phyloP scores from a whole-genome alignment of 2,329 filamentous ascomycete genomes.

The Fusarium hostae region DNA sequence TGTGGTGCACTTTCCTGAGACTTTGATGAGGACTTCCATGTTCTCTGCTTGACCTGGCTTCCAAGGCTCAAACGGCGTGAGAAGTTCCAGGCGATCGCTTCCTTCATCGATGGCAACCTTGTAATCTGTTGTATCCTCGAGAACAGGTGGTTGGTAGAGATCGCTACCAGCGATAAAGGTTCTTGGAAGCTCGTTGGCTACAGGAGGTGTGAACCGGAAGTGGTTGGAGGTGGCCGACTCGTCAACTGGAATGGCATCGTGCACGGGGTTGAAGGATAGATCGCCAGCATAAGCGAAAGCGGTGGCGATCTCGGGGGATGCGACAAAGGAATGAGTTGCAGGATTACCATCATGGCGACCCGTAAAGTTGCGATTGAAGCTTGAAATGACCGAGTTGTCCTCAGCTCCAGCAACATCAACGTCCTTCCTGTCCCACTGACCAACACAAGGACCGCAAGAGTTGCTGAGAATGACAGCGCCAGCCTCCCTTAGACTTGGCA shows the following conservation, averaged over 20 bases:
- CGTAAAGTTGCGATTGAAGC: constrained; percentile 65
- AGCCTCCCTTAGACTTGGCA: constrained; percentile 94
- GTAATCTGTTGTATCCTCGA: background rate
- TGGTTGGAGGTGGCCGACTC: constrained; percentile 54
- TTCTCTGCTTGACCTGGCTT: constrained; percentile 67
- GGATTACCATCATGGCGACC: constrained; percentile 53
- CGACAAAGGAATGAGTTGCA: constrained; percentile 67
- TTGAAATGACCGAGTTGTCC: constrained; percentile 90
- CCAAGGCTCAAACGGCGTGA: constrained; percentile 45
- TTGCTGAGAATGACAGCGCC: constrained; percentile 78
- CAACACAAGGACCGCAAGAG: constrained; percentile 62
- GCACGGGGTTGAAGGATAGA: constrained; percentile 96
- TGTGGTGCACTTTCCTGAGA: constrained; percentile 95
- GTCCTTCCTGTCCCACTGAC: constrained; percentile 94
- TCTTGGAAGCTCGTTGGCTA: background rate
- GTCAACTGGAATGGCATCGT: constrained; percentile 73
- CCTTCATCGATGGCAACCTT: constrained; percentile 33
- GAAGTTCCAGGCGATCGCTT: constrained; percentile 47
- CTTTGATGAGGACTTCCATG: constrained; percentile 81
- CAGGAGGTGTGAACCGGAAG: background rate
- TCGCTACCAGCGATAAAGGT: background rate
- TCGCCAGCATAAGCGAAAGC: constrained; percentile 92
- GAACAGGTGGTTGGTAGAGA: background rate
- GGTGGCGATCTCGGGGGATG: constrained; percentile 94
- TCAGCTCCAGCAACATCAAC: constrained; percentile 63